Evolutionary conservation across 2,329 filamentous ascomycete genomes (phyloP), one percentile per base, ranked within the genome.

Genomic region (Penicillium sp.): DNA sequence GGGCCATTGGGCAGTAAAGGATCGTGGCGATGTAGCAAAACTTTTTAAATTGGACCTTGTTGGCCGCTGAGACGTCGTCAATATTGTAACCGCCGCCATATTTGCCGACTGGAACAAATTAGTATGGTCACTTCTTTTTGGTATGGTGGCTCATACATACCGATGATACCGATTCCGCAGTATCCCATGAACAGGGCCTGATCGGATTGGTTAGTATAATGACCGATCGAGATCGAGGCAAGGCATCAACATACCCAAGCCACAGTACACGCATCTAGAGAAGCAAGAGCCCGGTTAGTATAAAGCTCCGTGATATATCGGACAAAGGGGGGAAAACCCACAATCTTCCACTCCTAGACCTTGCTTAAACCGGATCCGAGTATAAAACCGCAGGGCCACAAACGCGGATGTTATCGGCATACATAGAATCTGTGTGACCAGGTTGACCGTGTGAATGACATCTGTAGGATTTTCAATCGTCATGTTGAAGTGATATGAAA

Each of bases 1-100:
- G 67, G 15, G 71, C 72, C 67, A 74, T 74, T 1, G 73, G 74
- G n/a, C 71, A 73, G 63, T 76, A 76, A 18, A 75, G 55, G 18
- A 74, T 64, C 12, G 73, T 74, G 6, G 73, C 70, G 53, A 72
- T 57, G 46, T 75, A 76, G 53, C 68, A 69, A 46, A 70, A 70
- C 65, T 64, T 72, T 33, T 58, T 63, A 50, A 69, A 74, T 18
- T 59, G 29, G 2, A 65, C 55, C 20, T 67, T 25, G 4, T 67
- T 49, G 3, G 49, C 26, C 4, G 49, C 15, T 2, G 55, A 55
- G 20, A 75, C 61, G 22, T 73, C 65, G 33, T 53, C 53, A 22
- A 64, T 59, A 58, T 72, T 64, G 26, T 68, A 69, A 22, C 73
- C 73, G 31, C 72, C 73, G n/a, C 73, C 73, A 62, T 72, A 60